Percentiles rank a stretch among this genome's conserved stretches.
phyloP scores from a whole-genome alignment of 2,329 filamentous ascomycete genomes.

The Mariannaea sp. region DNA sequence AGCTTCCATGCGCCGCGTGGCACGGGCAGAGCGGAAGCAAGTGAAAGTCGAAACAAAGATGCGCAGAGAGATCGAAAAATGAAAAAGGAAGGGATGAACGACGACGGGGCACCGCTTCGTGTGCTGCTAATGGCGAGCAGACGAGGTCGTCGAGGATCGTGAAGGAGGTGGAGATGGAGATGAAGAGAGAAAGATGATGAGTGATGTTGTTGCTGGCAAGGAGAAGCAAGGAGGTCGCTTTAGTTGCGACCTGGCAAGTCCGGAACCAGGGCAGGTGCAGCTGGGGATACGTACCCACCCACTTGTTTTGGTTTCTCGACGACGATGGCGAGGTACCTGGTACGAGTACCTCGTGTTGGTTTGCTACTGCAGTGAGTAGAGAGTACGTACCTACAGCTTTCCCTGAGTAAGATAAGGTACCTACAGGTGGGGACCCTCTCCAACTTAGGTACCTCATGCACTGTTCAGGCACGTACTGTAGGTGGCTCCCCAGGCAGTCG shows the following conservation, averaged over 20 bases:
- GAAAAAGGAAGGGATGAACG: constrained; percentile 21
- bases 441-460: constrained; percentile 3
- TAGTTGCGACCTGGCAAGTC: constrained; percentile 24
- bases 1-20: constrained; percentile 48
- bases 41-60: constrained; percentile 12
- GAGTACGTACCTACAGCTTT: constrained; percentile 1
- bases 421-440: too few relatives aligned
- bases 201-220: constrained; percentile 36
- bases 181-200: constrained; percentile 21
- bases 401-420: neutral
- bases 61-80: constrained; percentile 29
- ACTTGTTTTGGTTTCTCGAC: neutral
- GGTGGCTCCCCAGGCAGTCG: too few relatives aligned
- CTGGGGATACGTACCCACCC: constrained; percentile 15
- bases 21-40: constrained; percentile 28
- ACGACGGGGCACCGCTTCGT: constrained; percentile 30
- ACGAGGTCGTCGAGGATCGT: constrained; percentile 31
- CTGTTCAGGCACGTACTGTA: too few relatives aligned
- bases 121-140: constrained; percentile 37
- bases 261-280: constrained; percentile 10
- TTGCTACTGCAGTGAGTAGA: neutral
- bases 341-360: neutral
- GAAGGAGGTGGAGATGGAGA: constrained; percentile 26
- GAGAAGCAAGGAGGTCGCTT: constrained; percentile 36
- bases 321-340: neutral